Conservation (phyloP, 805 yeast genomes). For the Metschnikowia anglica region DNA sequence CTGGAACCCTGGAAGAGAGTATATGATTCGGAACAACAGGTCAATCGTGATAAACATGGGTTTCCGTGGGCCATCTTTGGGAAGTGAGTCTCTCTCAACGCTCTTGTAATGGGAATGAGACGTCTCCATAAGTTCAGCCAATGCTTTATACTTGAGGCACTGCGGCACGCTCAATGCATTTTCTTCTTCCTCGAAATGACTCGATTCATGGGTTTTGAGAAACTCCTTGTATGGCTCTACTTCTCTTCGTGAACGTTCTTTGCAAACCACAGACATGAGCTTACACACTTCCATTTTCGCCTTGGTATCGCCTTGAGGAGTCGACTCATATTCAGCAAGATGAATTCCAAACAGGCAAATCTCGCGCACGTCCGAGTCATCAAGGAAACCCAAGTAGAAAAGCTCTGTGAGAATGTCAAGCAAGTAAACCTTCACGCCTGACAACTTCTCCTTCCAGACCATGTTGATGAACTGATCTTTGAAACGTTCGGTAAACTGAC, state of each 20-base stretch:
- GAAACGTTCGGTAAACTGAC: slow-evolving; percentile 78
- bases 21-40: slow-evolving; percentile 33
- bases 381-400: slow-evolving; percentile 60
- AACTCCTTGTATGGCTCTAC: slow-evolving; percentile 34
- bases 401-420: slow-evolving; percentile 55
- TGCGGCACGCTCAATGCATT: slow-evolving; percentile 22
- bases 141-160: slow-evolving; percentile 24
- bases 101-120: slow-evolving; percentile 13
- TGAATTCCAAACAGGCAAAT: slow-evolving; percentile 23
- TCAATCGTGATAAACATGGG: slow-evolving; percentile 12
- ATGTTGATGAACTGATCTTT: slow-evolving; percentile 65
- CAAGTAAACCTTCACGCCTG: slow-evolving; percentile 51
- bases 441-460: slow-evolving; percentile 45
- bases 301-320: slow-evolving; percentile 21
- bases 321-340: slow-evolving; percentile 12
- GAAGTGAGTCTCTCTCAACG: slow-evolving; percentile 3
- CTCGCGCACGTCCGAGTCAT: slow-evolving; percentile 47
- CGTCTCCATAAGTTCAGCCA: slow-evolving; percentile 17
- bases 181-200: slow-evolving; percentile 25
- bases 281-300: slow-evolving; percentile 50
- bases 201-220: slow-evolving; percentile 29
- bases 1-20: slow-evolving; percentile 32
- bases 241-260: slow-evolving; percentile 37
- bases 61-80: background rate
- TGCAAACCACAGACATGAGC: slow-evolving; percentile 48